phyloP scores from a whole-genome alignment of 2,329 filamentous ascomycete genomes.

The Fusarium domesticum region DNA sequence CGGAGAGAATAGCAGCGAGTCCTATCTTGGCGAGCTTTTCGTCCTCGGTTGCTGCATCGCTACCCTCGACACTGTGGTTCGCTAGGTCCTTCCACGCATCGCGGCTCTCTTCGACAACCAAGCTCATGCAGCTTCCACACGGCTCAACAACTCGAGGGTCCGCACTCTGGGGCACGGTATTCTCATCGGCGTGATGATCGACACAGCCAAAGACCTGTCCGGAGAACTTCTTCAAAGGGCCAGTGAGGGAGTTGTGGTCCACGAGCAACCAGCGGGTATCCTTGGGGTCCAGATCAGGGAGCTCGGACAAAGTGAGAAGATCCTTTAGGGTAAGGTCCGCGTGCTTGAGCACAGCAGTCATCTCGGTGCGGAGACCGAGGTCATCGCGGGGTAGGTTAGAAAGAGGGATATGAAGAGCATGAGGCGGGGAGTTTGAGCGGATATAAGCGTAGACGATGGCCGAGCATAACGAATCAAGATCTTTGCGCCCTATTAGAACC shows the following conservation, averaged over 20 bases:
- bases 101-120: conserved; percentile 61
- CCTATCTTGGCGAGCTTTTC: conserved; percentile 63
- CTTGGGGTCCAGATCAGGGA: conserved; percentile 47
- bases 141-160: conserved; percentile 61
- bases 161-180: conserved; percentile 44
- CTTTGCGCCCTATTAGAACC: conserved; percentile 40
- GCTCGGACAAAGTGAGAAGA: conserved; percentile 60
- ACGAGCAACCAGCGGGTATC: conserved; percentile 70
- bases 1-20: conserved; percentile 68
- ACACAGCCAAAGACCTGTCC: conserved; percentile 61
- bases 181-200: conserved; percentile 78
- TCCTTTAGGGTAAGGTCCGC: conserved; percentile 59
- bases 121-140: conserved; percentile 69
- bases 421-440: conserved; percentile 55
- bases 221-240: conserved; percentile 53
- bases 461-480: conserved; percentile 77
- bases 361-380: conserved; percentile 69
- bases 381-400: conserved; percentile 68
- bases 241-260: conserved; percentile 74
- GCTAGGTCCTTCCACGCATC: conserved; percentile 56
- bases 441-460: conserved; percentile 73
- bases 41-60: conserved; percentile 39
- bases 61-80: conserved; percentile 16
- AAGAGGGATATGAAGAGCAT: conserved; percentile 65
- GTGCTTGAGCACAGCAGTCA: conserved; percentile 60